Conservation (phyloP, 2,329 filamentous ascomycete species). For the Drechslera avenae region DNA sequence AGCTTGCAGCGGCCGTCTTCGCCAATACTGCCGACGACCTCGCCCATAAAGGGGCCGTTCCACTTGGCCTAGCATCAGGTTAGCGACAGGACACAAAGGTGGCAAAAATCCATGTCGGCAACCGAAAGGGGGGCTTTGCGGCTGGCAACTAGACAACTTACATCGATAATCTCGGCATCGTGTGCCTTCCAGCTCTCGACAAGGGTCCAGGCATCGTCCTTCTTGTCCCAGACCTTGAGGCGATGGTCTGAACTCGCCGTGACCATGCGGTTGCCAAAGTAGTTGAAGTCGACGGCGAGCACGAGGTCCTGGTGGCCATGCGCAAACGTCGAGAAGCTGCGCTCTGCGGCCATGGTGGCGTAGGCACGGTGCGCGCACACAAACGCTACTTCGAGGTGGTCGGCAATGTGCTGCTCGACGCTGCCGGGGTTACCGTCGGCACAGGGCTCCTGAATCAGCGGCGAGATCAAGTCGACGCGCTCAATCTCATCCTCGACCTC, state of each 20-base stretch:
- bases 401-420: slow-evolving; percentile 33
- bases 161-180: slow-evolving; percentile 86
- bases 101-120: slow-evolving; percentile 26
- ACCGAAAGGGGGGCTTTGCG: slow-evolving; percentile 20
- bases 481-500: slow-evolving; percentile 41
- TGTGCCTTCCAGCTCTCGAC: slow-evolving; percentile 91
- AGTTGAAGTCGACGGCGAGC: slow-evolving; percentile 86
- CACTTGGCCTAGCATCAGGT: slow-evolving; percentile 73
- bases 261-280: slow-evolving; percentile 88
- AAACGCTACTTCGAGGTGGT: slow-evolving; percentile 37
- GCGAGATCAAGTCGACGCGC: slow-evolving; percentile 39
- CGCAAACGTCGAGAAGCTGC: slow-evolving; percentile 63
- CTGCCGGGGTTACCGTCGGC: slow-evolving; percentile 35
- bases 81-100: slow-evolving; percentile 25
- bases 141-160: slow-evolving; percentile 51
- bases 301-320: slow-evolving; percentile 81
- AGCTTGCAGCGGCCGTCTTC: slow-evolving; percentile 89
- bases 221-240: slow-evolving; percentile 87
- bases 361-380: slow-evolving; percentile 37
- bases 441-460: slow-evolving; percentile 44
- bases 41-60: slow-evolving; percentile 88
- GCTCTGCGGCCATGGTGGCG: slow-evolving; percentile 44
- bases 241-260: slow-evolving; percentile 91
- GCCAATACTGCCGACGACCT: slow-evolving; percentile 84
- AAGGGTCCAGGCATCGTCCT: slow-evolving; percentile 76